phyloP scores from a whole-genome alignment of 306 rosid genomes.

The Lathyrus tuberosus region DNA sequence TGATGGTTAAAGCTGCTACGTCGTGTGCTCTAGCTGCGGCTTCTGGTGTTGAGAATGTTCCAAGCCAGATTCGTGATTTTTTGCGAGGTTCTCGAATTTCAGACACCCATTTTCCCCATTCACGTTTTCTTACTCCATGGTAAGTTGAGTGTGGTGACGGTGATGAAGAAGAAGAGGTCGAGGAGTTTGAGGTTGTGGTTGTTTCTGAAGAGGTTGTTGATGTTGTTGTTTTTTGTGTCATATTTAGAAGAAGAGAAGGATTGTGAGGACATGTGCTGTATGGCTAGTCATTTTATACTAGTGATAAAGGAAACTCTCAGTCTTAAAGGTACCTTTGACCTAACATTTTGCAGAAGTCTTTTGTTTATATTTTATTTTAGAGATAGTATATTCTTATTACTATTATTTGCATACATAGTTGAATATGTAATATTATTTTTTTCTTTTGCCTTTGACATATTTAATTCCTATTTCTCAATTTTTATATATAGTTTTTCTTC shows the following conservation, averaged over 20 bases:
- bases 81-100: conserved; percentile 93
- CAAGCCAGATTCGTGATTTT: conserved; percentile 92
- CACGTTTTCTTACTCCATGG: conserved; percentile 80
- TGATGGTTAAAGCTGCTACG: conserved; percentile 74
- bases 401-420: too few species aligned
- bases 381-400: too few species aligned
- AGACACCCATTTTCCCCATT: conserved; percentile 96
- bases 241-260: conserved; percentile 5
- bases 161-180: conserved; percentile 9
- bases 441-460: too few species aligned
- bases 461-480: too few species aligned
- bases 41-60: conserved; percentile 71
- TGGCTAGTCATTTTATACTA: conserved; percentile 29
- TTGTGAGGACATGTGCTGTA: conserved; percentile 12
- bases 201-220: conserved; percentile 42
- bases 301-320: conserved; percentile 48
- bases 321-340: conserved; percentile 56
- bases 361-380: too few species aligned
- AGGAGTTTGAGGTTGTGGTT: background rate
- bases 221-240: conserved; percentile 36
- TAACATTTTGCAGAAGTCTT: background rate
- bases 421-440: too few species aligned
- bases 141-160: conserved; percentile 47
- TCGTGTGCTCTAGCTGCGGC: conserved; percentile 97
- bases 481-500: too few species aligned